Conservation (phyloP, 305 asterid genomes). For the Fraxinus velutina region DNA sequence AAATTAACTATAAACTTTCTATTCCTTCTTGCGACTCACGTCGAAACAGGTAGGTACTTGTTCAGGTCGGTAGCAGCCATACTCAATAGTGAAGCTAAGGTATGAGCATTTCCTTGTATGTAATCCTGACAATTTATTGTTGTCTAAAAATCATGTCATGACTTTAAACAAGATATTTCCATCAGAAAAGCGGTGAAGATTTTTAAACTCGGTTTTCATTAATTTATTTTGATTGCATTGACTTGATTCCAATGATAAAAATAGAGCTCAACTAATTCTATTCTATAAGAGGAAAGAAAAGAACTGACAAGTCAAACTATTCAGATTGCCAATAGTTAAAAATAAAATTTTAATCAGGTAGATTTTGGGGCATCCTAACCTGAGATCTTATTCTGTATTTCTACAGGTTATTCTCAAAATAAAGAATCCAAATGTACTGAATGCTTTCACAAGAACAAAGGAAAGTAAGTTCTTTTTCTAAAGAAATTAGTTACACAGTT, state of each 20-base stretch:
- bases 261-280: neutral
- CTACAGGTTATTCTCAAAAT: slow-evolving; percentile 65
- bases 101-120: slow-evolving; percentile 22
- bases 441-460: slow-evolving; percentile 56
- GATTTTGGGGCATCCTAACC: neutral
- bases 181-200: neutral
- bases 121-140: neutral
- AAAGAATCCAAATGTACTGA: slow-evolving; percentile 61
- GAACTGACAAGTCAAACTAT: neutral
- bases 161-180: neutral
- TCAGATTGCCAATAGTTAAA: neutral
- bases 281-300: neutral
- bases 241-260: neutral
- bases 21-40: slow-evolving; percentile 5
- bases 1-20: neutral
- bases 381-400: slow-evolving; percentile 19
- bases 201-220: neutral
- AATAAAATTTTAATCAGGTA: neutral
- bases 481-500: neutral
- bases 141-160: neutral
- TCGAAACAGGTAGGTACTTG: slow-evolving; percentile 53
- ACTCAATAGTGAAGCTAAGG: slow-evolving; percentile 65
- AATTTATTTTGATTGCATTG: neutral
- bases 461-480: slow-evolving; percentile 49
- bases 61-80: slow-evolving; percentile 57